Evolutionary conservation across 78 protist genomes (phyloP).

Genomic region (Planoprotostelium fungivorum): DNA sequence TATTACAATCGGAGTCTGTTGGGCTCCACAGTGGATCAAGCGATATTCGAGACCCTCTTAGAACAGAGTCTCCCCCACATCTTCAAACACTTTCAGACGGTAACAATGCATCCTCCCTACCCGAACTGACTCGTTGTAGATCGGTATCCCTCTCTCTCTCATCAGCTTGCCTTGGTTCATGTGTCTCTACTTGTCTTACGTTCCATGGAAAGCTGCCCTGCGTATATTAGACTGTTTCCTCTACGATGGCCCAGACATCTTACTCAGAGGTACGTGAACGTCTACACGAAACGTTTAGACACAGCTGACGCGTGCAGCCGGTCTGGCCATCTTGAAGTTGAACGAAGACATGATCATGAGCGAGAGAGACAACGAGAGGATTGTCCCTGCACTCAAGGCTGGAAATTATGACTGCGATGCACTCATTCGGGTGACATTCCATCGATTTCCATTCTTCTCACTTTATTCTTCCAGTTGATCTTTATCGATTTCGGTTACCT

Average conservation of each 20-base stretch:
- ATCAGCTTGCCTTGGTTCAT: conserved; percentile 56
- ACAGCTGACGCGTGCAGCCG: background rate
- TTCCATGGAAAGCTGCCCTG: conserved; percentile 27
- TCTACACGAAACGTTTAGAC: background rate
- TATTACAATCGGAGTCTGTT: conserved; percentile 51
- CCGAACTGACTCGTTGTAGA: background rate
- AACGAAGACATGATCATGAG: conserved; percentile 8
- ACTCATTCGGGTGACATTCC: background rate
- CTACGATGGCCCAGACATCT: conserved; percentile 31
- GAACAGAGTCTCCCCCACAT: conserved; percentile 13
- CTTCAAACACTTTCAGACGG: conserved; percentile 2
- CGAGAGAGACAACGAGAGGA: conserved; percentile 12
- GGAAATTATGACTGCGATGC: conserved; percentile 14
- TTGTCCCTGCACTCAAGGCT: conserved; percentile 3
- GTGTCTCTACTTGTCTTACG: conserved; percentile 32
- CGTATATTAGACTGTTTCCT: conserved; percentile 45
- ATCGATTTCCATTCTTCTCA: background rate
- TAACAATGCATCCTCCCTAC: background rate
- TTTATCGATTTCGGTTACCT: conserved; percentile 22
- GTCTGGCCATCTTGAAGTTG: conserved; percentile 14
- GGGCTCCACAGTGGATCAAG: conserved; percentile 54
- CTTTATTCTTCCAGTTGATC: background rate
- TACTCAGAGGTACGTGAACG: conserved; percentile 10
- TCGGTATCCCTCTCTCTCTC: conserved; percentile 11
- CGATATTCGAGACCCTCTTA: conserved; percentile 28